phyloP scores from a whole-genome alignment of 2,329 filamentous ascomycete genomes.

The Septoria petroselini region DNA sequence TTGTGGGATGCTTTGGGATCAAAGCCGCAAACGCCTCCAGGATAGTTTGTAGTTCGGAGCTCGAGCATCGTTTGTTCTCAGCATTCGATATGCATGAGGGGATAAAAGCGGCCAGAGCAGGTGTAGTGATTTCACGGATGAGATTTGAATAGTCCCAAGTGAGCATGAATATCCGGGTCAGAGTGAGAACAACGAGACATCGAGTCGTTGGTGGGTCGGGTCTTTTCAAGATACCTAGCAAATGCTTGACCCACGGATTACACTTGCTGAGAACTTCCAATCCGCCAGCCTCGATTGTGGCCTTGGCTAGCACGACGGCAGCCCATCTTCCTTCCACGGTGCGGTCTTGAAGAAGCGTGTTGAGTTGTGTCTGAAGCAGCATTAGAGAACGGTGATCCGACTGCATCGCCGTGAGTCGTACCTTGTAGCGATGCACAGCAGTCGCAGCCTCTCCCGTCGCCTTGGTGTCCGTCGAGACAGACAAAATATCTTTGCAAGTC shows the following conservation, averaged over 20 bases:
- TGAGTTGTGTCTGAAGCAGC: conserved; percentile 58
- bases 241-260: conserved; percentile 71
- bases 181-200: conserved; percentile 69
- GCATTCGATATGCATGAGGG: conserved; percentile 67
- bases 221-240: conserved; percentile 76
- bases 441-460: conserved; percentile 63
- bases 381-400: background rate
- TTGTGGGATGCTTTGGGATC: conserved; percentile 76
- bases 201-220: conserved; percentile 72
- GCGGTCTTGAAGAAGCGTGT: conserved; percentile 73
- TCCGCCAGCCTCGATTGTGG: conserved; percentile 75
- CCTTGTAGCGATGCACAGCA: conserved; percentile 75
- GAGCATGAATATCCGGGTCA: conserved; percentile 79
- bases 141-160: conserved; percentile 80
- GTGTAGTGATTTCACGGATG: conserved; percentile 82
- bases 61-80: conserved; percentile 38
- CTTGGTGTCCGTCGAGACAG: conserved; percentile 55
- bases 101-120: conserved; percentile 71
- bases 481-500: conserved; percentile 59
- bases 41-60: conserved; percentile 56
- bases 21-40: conserved; percentile 69
- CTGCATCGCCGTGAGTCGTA: background rate
- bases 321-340: conserved; percentile 72
- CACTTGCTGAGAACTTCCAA: conserved; percentile 74
- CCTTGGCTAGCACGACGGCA: conserved; percentile 75